phyloP scores from a whole-genome alignment of 345 rosid species.

The Populus pruinosa region DNA sequence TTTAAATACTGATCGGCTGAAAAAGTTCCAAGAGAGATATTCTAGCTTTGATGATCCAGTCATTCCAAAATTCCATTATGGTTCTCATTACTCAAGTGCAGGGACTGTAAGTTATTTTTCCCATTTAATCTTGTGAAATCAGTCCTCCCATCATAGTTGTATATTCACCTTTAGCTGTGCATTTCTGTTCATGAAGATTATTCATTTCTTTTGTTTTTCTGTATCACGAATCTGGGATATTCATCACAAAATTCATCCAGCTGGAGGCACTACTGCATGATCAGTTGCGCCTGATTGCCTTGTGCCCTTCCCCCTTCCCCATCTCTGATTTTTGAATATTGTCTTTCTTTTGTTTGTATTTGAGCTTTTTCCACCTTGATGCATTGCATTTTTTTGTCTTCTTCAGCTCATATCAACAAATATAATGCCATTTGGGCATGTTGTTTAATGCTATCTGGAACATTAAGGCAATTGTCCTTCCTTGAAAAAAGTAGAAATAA shows the following conservation, averaged over 20 bases:
- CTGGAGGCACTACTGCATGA: neutral
- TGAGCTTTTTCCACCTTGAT: neutral
- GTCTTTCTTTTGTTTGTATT: neutral
- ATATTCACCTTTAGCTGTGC: neutral
- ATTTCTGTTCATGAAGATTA: neutral
- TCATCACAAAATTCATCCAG: neutral
- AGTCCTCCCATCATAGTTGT: neutral
- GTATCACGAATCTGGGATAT: neutral
- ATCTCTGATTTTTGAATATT: neutral
- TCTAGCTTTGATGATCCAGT: slow-evolving; percentile 94
- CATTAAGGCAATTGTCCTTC: no score
- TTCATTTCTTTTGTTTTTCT: neutral
- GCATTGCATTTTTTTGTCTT: neutral
- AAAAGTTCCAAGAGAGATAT: slow-evolving; percentile 91
- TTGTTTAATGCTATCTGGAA: neutral
- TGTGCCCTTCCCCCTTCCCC: neutral
- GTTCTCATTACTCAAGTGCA: slow-evolving; percentile 97
- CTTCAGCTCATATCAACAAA: neutral
- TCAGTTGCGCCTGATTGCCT: neutral
- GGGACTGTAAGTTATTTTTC: slow-evolving; percentile 69
- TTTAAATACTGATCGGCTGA: slow-evolving; percentile 70
- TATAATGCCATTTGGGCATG: slow-evolving; percentile 5
- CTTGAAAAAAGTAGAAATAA: no score
- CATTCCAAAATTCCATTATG: slow-evolving; percentile 97
- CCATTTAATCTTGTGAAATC: slow-evolving; percentile 9